Evolutionary conservation across 2,329 filamentous ascomycete species (phyloP).

Genomic region (Pezicula neosporulosa): DNA sequence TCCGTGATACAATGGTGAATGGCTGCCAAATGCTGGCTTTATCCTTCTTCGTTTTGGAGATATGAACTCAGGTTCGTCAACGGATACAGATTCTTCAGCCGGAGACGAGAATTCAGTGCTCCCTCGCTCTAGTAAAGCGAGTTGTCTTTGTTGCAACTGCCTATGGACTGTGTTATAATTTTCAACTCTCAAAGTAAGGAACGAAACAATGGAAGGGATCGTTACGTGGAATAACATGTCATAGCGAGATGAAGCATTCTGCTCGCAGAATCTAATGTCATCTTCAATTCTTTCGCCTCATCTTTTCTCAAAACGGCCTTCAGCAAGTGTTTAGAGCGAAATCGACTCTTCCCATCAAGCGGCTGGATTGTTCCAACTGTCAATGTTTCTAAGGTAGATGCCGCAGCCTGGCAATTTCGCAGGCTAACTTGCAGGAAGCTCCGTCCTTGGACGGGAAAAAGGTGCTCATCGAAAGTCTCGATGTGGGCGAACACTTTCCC

Average conservation of each 20-base stretch:
- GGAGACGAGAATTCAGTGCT: too few species aligned
- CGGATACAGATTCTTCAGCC: too few species aligned
- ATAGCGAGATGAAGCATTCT: not conserved
- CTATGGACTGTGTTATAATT: too few species aligned
- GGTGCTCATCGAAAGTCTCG: not conserved
- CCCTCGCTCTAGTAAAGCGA: too few species aligned
- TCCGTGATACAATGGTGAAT: not conserved
- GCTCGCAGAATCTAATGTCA: not conserved
- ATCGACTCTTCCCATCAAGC: not conserved
- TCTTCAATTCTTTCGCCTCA: slow-evolving; percentile 1
- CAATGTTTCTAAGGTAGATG: not conserved
- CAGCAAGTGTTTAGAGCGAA: not conserved
- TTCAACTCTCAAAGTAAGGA: too few species aligned
- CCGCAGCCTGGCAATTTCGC: not conserved
- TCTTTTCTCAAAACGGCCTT: not conserved
- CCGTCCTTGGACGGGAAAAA: not conserved
- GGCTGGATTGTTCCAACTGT: not conserved
- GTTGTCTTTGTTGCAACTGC: too few species aligned
- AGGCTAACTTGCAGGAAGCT: not conserved
- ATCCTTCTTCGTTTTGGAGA: not conserved
- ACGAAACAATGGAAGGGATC: not conserved
- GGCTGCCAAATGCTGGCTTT: not conserved
- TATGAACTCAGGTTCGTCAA: too few species aligned
- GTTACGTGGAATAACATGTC: not conserved
- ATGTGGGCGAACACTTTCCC: not conserved